Evolutionary conservation across 495 filamentous ascomycete species (phyloP), one percentile per base, ranked within the genome.

Genomic region (Aspergillus cavernicola): DNA sequence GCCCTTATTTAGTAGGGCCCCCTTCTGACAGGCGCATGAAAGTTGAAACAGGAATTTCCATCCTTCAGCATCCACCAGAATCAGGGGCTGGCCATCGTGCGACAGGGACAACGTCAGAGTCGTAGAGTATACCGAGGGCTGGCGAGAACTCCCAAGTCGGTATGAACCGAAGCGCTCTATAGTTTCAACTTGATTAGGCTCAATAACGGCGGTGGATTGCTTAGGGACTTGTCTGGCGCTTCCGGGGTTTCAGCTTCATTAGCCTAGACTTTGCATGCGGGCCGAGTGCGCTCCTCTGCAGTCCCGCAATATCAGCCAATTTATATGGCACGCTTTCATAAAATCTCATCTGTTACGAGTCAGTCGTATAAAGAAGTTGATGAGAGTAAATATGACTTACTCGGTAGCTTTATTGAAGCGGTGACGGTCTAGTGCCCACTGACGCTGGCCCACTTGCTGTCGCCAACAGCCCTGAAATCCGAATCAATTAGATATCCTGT

Each of bases 211-310:
- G 16, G 41, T 48, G 51, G 44, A 42, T 48, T 45, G 38, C 38
- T 12, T 3, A 23, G 38, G 35, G 3, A 2, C 16, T n/a, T 15
- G 43, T 52, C 53, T 52, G 60, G 60, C 56, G 44, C 53, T 35
- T n/a, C 45, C 50, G 33, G 45, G 53, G 60, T 59, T 63, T 63
- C 60, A 63, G 39, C 50, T 63, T 59, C 60, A 63, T 59, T 63
- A 59, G 20, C n/a, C n/a, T n/a, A n/a, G n/a, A n/a, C n/a, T n/a
- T 12, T 9, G 9, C 13, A 7, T 29, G 42, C 42, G 15, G 43
- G 28, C 44, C 44, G 44, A 36, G 15, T 46, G 28, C 18, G 12
- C 18, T 29, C n/a, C 24, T 44, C 40, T 28, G 6, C 1, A 31
- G 15, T 15, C 18, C 11, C 19, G 11, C 15, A 47, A 47, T 36